A percentile compares a stretch with the other conserved stretches of the same genome.
These are phyloP conservation scores for Alternaria ventricosa DNA, from an alignment of 2,329 filamentous ascomycete species.

Conservation along the genomic window DNA sequence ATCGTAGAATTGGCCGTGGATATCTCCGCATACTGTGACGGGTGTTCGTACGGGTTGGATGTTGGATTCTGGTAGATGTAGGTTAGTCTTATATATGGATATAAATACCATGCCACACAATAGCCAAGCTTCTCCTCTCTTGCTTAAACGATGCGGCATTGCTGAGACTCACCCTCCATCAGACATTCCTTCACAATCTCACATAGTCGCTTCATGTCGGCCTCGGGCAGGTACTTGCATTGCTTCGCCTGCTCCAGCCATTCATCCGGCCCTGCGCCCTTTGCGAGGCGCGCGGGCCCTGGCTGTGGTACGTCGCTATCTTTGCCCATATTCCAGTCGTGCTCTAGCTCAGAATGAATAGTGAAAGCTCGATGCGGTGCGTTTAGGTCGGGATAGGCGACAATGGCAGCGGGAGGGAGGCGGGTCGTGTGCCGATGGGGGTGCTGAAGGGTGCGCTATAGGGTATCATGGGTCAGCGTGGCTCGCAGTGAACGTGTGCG, in stretches of 20 bases:
- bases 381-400: background rate
- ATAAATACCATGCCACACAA: too few species aligned
- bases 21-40: constrained; percentile 96
- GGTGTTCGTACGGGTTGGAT: constrained; percentile 97
- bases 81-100: background rate
- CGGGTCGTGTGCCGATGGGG: constrained; percentile 40
- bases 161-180: constrained; percentile 79
- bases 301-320: constrained; percentile 79
- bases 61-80: constrained; percentile 76
- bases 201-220: constrained; percentile 97
- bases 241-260: constrained; percentile 97
- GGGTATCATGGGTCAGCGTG: constrained; percentile 26
- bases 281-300: constrained; percentile 82
- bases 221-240: constrained; percentile 94
- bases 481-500: constrained; percentile 5
- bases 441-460: constrained; percentile 30
- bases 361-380: background rate
- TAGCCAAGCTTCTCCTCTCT: background rate
- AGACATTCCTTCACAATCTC: constrained; percentile 98
- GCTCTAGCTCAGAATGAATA: background rate
- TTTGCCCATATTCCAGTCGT: constrained; percentile 51
- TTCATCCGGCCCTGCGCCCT: constrained; percentile 87
- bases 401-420: constrained; percentile 16
- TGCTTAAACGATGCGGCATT: rapidly evolving
- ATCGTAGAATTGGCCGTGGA: constrained; percentile 99